Evolutionary conservation across 169 alveolate genomes (phyloP), one percentile per base, ranked within the genome.

Genomic region (Theileria sp.): DNA sequence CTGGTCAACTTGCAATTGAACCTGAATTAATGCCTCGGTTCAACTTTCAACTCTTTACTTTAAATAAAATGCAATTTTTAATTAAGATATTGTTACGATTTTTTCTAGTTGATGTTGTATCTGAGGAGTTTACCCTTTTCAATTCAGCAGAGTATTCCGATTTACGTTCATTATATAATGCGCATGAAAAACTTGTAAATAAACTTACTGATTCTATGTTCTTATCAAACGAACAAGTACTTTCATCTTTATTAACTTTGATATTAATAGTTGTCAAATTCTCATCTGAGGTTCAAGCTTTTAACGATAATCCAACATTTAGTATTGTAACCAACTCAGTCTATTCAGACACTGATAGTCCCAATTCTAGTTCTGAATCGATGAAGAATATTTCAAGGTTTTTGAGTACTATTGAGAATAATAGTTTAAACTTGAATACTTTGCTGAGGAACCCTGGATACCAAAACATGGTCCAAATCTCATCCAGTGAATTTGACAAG

Each of bases 61-160:
- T 86, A 65, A 88, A 86, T 30, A 73, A 91, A 51, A 89, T 89
- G 94, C 75, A 65, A 23, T 86, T 81, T 77, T 76, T 89, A 38
- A 64, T 85, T 50, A 80, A 86, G 38, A 86, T 77, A 54, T 54
- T 86, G 73, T 51, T 75, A 17, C 81, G 86, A 49, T 87, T 73
- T 58, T 65, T 79, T 50, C 86, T 82, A 23, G 72, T 86, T 15
- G 93, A 88, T 50, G 92, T 86, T 9, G 83, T 86, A 13, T 85
- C 85, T 30, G 71, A 80, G 9, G 86, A 81, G 25, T 84, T 74
- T 72, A 49, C 56, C 25, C 51, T 36, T n/a, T 66, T 66, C 25
- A 8, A 19, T n/a, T 32, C 75, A 8, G 13, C 30, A 7, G 82
- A 66, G 10, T 72, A 87, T 2, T 77, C 69, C 25, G 76, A 85